These are phyloP conservation scores for Solanum rostratum DNA, from an alignment of 257 asterid species.

Conservation along the genomic window DNA sequence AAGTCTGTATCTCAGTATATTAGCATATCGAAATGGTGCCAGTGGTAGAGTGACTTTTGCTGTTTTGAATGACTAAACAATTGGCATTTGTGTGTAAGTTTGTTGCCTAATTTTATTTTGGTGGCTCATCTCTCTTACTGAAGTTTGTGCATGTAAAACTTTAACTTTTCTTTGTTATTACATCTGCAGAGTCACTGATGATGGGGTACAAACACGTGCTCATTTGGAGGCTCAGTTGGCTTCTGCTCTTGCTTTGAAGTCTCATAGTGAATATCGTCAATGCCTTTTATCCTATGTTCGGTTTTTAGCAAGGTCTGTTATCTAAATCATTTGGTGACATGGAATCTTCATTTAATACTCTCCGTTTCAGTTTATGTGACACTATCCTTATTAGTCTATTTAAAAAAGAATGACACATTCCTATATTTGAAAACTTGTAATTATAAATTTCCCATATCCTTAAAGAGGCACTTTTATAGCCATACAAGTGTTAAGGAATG, in stretches of 20 bases:
- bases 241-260: conserved; percentile 79
- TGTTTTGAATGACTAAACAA: not conserved
- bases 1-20: not conserved
- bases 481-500: not conserved
- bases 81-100: not conserved
- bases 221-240: conserved; percentile 95
- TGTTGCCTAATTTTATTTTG: not conserved
- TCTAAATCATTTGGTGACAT: not conserved
- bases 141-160: not conserved
- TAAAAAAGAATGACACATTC: not conserved
- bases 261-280: conserved; percentile 86
- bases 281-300: conserved; percentile 80
- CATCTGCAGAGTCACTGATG: conserved; percentile 74
- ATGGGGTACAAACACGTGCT: conserved; percentile 90
- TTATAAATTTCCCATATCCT: not conserved
- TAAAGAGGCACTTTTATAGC: not conserved
- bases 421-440: not conserved
- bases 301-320: conserved; percentile 74
- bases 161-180: not conserved
- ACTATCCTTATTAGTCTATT: not conserved
- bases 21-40: not conserved
- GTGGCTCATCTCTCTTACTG: not conserved
- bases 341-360: not conserved
- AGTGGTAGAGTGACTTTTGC: not conserved
- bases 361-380: not conserved